Conservation (phyloP, 2,329 filamentous ascomycete genomes). For the Orbilia javanica region DNA sequence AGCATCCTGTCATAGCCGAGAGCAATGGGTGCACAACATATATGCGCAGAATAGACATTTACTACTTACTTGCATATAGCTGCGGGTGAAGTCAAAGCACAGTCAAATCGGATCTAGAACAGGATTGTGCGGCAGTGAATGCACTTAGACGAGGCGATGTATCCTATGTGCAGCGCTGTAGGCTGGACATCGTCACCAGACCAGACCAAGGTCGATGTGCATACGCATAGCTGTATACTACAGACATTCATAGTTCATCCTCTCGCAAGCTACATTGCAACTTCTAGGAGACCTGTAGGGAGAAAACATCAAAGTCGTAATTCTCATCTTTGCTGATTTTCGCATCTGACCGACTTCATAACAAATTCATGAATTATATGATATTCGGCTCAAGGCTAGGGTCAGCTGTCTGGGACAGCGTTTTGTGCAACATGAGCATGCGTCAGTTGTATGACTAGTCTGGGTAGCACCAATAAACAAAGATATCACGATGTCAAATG, state of each 20-base stretch:
- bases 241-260: no score
- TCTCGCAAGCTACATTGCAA: not conserved
- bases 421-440: constrained; percentile 2
- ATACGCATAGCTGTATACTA: not conserved
- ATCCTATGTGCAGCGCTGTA: constrained; percentile 1
- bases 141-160: constrained; percentile 11
- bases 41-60: not conserved
- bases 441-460: not conserved
- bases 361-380: not conserved
- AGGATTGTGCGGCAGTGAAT: not conserved
- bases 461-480: not conserved
- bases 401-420: not conserved
- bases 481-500: not conserved
- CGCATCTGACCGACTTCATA: not conserved
- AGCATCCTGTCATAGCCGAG: not conserved
- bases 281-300: not conserved
- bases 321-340: not conserved
- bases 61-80: constrained; percentile 8
- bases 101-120: not conserved
- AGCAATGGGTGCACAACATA: not conserved
- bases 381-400: not conserved
- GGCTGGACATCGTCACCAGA: constrained; percentile 17
- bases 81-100: constrained; percentile 45
- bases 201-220: not conserved
- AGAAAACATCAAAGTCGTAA: not conserved